Evolutionary conservation across 805 yeast genomes (phyloP).

Genomic region (Metschnikowia reukaufii): DNA sequence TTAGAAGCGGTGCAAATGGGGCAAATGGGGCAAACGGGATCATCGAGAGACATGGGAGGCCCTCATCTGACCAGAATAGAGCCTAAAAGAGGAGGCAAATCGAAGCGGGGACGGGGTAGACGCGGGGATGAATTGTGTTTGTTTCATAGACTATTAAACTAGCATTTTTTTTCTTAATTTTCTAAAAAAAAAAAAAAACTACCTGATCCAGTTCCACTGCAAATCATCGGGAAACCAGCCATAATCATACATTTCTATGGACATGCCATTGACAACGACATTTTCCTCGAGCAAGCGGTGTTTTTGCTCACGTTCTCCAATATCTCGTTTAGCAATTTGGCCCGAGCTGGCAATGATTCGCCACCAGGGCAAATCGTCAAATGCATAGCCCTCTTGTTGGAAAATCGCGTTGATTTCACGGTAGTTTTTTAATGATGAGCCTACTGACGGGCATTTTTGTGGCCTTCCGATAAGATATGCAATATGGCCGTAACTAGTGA

Average conservation of each 20-base stretch:
- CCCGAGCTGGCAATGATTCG: constrained; percentile 68
- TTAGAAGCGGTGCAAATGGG: constrained; percentile 1
- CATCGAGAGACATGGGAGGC: background rate
- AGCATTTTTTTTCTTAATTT: background rate
- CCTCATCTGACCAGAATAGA: background rate
- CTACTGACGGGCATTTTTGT: constrained; percentile 72
- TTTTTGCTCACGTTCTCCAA: constrained; percentile 49
- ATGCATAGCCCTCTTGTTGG: constrained; percentile 21
- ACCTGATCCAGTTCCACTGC: too few relatives aligned
- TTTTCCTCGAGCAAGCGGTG: constrained; percentile 48
- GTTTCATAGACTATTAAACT: background rate
- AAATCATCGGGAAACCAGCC: constrained; percentile 74
- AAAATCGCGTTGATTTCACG: constrained; percentile 25
- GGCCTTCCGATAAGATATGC: constrained; percentile 66
- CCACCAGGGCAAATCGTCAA: constrained; percentile 73
- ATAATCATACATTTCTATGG: constrained; percentile 43
- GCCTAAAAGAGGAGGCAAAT: constrained; percentile 2
- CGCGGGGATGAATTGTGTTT: constrained; percentile 11
- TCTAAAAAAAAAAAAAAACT: too few relatives aligned
- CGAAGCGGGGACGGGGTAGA: constrained; percentile 12
- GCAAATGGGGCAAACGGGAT: background rate
- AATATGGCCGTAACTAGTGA: constrained; percentile 70
- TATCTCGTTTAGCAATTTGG: constrained; percentile 52
- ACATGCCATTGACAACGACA: constrained; percentile 31
- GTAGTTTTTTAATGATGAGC: constrained; percentile 60